These are phyloP conservation scores for Lizonia empirigonia DNA, from an alignment of 2,329 filamentous ascomycete species.

Conservation along the genomic window DNA sequence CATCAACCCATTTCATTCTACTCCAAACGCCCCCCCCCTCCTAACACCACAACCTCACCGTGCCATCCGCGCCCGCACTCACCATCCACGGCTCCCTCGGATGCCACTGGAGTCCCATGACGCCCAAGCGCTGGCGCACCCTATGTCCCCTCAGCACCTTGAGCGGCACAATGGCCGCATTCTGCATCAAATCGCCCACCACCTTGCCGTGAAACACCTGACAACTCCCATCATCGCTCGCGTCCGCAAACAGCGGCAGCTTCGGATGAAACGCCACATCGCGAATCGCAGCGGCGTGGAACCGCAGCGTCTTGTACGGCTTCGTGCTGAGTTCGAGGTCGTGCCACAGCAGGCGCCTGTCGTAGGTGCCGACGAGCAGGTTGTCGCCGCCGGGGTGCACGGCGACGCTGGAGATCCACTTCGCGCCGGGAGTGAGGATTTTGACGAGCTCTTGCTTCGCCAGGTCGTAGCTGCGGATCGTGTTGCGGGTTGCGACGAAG, in stretches of 20 bases:
- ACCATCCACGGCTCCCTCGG: slow-evolving; percentile 91
- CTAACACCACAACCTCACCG: slow-evolving; percentile 80
- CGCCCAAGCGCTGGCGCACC: slow-evolving; percentile 82
- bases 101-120: slow-evolving; percentile 96
- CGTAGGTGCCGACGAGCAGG: slow-evolving; percentile 91
- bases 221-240: slow-evolving; percentile 89
- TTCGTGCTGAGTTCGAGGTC: slow-evolving; percentile 89
- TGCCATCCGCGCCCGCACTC: slow-evolving; percentile 92
- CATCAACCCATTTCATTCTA: too few relatives aligned
- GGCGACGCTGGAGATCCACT: slow-evolving; percentile 93
- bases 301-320: slow-evolving; percentile 95
- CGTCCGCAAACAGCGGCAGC: slow-evolving; percentile 89
- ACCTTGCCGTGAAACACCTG: slow-evolving; percentile 98
- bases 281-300: slow-evolving; percentile 90
- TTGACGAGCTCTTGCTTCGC: slow-evolving; percentile 90
- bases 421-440: slow-evolving; percentile 88
- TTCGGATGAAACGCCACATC: slow-evolving; percentile 85
- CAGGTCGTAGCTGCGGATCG: slow-evolving; percentile 92
- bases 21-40: neutral
- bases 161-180: slow-evolving; percentile 92
- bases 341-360: slow-evolving; percentile 93
- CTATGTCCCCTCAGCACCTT: slow-evolving; percentile 93
- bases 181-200: slow-evolving; percentile 92
- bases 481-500: slow-evolving; percentile 93
- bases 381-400: slow-evolving; percentile 94